Percentiles rank a stretch among this genome's conserved stretches.
Evolutionary conservation across 495 filamentous ascomycete species (phyloP).

Genomic region (Rostrohypoxylon terebratum): DNA sequence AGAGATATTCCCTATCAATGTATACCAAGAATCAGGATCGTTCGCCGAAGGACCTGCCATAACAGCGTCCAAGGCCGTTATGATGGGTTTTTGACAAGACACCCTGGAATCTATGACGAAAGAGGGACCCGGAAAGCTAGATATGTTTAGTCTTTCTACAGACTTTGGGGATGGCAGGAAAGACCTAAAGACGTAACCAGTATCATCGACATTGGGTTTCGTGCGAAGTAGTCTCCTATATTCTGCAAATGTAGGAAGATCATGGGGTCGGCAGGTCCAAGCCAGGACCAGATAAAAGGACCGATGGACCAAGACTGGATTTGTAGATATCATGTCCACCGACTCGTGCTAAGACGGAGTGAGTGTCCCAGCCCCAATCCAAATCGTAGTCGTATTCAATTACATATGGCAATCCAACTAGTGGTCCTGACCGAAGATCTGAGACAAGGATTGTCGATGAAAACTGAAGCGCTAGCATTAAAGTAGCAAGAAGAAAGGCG

Average conservation of each 20-base stretch:
- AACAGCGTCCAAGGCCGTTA: neutral
- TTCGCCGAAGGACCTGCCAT: neutral
- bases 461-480: neutral
- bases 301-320: neutral
- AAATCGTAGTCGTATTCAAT: neutral
- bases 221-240: neutral
- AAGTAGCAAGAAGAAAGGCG: neutral
- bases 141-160: neutral
- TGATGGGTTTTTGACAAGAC: constrained; percentile 1
- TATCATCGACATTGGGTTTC: neutral
- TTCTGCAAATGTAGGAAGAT: neutral
- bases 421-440: neutral
- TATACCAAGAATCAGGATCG: neutral
- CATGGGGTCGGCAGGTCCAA: neutral
- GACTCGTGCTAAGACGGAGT: neutral
- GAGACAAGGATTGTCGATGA: neutral
- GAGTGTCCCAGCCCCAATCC: neutral
- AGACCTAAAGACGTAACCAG: neutral
- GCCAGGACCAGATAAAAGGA: neutral
- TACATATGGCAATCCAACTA: neutral
- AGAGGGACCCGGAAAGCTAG: constrained; percentile 1
- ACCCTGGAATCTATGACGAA: constrained; percentile 1
- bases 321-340: neutral
- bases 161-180: neutral
- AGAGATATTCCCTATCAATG: neutral